Evolutionary conservation across 1,139 yeast genomes (phyloP).

Genomic region (Debaryomyces sp.): DNA sequence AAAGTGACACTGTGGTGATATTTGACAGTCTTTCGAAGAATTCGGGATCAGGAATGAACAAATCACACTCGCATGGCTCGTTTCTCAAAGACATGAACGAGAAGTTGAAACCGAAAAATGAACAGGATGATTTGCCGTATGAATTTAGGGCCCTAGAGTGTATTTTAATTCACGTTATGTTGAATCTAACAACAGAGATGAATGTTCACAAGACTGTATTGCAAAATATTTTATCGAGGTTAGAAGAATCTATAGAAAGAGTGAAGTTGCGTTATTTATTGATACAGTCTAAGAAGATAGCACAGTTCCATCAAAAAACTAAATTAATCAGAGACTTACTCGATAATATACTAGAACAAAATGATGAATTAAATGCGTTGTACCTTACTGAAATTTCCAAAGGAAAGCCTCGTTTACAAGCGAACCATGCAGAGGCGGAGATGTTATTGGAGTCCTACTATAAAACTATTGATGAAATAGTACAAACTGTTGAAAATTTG

Average conservation of each 20-base stretch:
- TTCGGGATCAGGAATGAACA: conserved; percentile 32
- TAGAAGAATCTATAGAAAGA: conserved; percentile 46
- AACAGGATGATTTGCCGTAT: conserved; percentile 37
- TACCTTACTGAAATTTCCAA: conserved; percentile 35
- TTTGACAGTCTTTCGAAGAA: conserved; percentile 34
- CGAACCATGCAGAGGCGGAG: conserved; percentile 47
- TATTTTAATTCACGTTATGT: conserved; percentile 41
- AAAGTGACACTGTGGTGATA: conserved; percentile 40
- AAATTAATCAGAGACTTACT: conserved; percentile 42
- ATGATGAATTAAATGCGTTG: conserved; percentile 44
- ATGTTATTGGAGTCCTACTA: conserved; percentile 47
- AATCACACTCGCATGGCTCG: conserved; percentile 38
- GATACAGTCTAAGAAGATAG: conserved; percentile 46
- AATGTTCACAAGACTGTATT: conserved; percentile 46
- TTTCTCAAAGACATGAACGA: conserved; percentile 37
- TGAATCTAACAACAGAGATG: conserved; percentile 45
- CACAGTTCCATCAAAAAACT: conserved; percentile 48
- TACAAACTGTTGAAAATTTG: conserved; percentile 46
- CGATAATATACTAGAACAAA: conserved; percentile 42
- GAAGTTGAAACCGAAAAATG: conserved; percentile 26
- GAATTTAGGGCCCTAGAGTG: conserved; percentile 50
- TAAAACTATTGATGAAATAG: conserved; percentile 48
- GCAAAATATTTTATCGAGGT: conserved; percentile 36
- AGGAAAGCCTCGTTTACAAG: conserved; percentile 28
- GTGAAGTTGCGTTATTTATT: conserved; percentile 42